These are phyloP conservation scores for Chrysoporthe deuterocubensis DNA, from an alignment of 2,329 filamentous ascomycete species.

Conservation along the genomic window DNA sequence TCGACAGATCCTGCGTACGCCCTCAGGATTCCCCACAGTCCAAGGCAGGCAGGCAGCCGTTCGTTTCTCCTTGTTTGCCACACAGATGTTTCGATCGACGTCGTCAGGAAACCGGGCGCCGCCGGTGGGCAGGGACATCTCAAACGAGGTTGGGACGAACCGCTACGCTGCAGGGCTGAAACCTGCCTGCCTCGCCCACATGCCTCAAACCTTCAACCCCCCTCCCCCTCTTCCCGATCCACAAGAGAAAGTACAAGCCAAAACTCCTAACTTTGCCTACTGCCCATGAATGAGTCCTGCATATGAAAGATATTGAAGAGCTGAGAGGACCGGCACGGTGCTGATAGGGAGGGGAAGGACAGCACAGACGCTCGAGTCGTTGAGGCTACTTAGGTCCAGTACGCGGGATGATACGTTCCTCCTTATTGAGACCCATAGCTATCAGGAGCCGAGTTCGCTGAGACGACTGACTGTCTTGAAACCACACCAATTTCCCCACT, in stretches of 20 bases:
- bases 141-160: conserved; percentile 2
- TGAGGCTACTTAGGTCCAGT: neutral
- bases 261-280: neutral
- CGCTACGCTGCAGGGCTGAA: neutral
- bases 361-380: neutral
- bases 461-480: no score
- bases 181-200: neutral
- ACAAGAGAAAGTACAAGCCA: no score
- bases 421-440: no score
- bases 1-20: no score
- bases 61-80: neutral
- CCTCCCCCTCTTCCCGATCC: no score
- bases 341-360: neutral
- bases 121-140: neutral
- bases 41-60: conserved; percentile 4
- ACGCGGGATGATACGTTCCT: neutral
- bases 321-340: neutral
- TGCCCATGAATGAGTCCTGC: neutral
- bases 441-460: no score
- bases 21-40: neutral
- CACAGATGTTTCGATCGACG: neutral
- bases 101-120: neutral
- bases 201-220: neutral
- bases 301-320: neutral
- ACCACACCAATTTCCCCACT: neutral